phyloP scores from a whole-genome alignment of 2,329 filamentous ascomycete species.

The Calonectria pseudoreteaudii region DNA sequence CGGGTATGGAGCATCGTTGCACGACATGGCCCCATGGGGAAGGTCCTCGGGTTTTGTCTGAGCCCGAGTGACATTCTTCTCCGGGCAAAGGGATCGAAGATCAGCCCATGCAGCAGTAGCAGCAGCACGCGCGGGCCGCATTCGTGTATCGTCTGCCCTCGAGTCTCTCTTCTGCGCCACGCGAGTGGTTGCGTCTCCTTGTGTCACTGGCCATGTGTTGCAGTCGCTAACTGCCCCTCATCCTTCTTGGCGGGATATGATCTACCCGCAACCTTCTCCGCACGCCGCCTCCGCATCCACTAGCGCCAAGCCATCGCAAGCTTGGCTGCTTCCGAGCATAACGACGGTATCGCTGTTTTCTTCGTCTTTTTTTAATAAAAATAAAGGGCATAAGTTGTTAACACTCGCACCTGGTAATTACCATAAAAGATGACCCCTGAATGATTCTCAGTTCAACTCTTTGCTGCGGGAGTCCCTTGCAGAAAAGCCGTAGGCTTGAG shows the following conservation, averaged over 20 bases:
- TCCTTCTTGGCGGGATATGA: background rate
- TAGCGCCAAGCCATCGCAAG: background rate
- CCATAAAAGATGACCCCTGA: background rate
- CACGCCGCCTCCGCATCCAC: background rate
- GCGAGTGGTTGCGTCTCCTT: background rate
- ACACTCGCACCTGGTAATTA: background rate
- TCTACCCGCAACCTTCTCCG: conserved; percentile 10
- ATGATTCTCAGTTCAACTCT: too few species aligned
- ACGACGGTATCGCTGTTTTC: background rate
- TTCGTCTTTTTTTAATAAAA: too few species aligned
- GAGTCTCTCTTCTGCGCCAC: background rate
- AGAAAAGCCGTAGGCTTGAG: too few species aligned
- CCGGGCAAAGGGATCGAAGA: conserved; percentile 1
- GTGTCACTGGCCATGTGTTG: background rate
- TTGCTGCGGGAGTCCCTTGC: too few species aligned
- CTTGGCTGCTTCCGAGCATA: background rate
- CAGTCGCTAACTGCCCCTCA: background rate
- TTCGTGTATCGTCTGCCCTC: background rate
- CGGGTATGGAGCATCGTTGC: conserved; percentile 1
- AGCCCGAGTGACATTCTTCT: background rate
- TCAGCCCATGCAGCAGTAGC: conserved; percentile 6
- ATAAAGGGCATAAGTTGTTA: background rate
- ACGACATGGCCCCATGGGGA: conserved; percentile 23
- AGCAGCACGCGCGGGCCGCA: background rate
- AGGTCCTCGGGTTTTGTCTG: background rate